Evolutionary conservation across 192 early-diverging fungal species (phyloP), one percentile per base, ranked within the genome.

Genomic region (Entrophospora sp.): DNA sequence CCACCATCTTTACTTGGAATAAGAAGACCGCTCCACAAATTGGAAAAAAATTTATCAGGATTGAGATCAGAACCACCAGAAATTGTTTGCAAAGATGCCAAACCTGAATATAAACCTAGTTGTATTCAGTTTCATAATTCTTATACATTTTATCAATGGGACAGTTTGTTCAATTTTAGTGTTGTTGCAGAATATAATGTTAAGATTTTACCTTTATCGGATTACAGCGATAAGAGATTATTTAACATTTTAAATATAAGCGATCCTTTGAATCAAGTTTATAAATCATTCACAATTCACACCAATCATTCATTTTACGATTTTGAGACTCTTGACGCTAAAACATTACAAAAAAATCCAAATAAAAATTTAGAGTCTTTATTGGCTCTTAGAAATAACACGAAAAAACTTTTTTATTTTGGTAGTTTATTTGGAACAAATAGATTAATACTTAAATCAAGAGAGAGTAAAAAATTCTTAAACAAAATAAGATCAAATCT

Each of bases 381-480:
- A 5, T 18, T 58, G 13, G 68, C 71, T 0, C 55, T 84, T 13
- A 56, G 63, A 27, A 70, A 73, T 0, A 66, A 71, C 2, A 34
- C 59, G 3, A 42, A 74, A 27, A 58, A 67, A 6, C 64, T 84
- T 18, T 45, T 84, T 22, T 78, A 82, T 43, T 80, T 84, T 67
- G 76, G 76, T 4, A 82, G 80, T 1, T 52, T 84, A n/a, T 84
- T 84, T 61, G 80, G 76, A 2, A 73, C 74, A 10, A 71, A 74
- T 22, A 58, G 80, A 0, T 71, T 84, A 4, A 28, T 81, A 1
- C 76, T 78, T 1, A 74, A 84, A 56, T 36, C 72, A 35, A 59
- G 63, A 12, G 76, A 77, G 13, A 71, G 77, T 60, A 69, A 70
- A 6, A 55, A 38, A 12, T 69, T 73, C 20, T 60, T 73, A 25